Conservation (phyloP, 1,284 basidiomycete genomes). For the Stygiomarasmius scandens region DNA sequence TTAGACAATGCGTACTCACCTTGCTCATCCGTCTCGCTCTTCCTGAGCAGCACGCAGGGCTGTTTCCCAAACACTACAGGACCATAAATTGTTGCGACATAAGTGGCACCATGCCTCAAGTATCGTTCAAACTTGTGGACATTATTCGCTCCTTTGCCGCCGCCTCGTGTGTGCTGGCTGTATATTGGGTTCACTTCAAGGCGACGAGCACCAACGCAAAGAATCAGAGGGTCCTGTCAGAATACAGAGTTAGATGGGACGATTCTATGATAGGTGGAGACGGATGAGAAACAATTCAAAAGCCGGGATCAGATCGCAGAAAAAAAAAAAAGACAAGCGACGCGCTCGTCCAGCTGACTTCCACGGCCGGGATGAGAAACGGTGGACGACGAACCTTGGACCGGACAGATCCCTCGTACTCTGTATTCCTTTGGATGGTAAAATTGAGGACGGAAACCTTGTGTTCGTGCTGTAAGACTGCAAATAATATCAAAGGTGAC, state of each 20-base stretch:
- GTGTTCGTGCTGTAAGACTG: constrained; percentile 93
- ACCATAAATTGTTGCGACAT: constrained; percentile 86
- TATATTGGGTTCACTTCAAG: constrained; percentile 87
- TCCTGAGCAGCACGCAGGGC: constrained; percentile 74
- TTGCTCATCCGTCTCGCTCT: constrained; percentile 59
- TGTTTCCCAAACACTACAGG: constrained; percentile 90
- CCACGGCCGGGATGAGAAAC: too few relatives aligned
- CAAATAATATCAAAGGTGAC: constrained; percentile 77
- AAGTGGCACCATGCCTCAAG: constrained; percentile 80
- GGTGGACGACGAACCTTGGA: constrained; percentile 72
- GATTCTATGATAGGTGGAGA: neutral
- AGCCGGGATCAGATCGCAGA: neutral
- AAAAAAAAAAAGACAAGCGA: neutral
- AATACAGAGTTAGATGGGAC: constrained; percentile 3
- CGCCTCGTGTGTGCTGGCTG: constrained; percentile 90
- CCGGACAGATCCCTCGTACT: constrained; percentile 85
- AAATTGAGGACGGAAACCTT: constrained; percentile 95
- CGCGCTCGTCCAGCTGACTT: neutral
- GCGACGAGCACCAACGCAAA: constrained; percentile 89
- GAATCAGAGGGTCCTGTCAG: constrained; percentile 79
- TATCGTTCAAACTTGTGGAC: constrained; percentile 98
- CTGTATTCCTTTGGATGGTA: constrained; percentile 92
- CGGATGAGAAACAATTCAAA: neutral
- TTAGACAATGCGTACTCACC: constrained; percentile 43
- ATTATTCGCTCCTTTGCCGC: constrained; percentile 91